Evolutionary conservation across 345 rosid genomes (phyloP), one percentile per base, ranked within the genome.

Genomic region (Sisymbrium altissimum): DNA sequence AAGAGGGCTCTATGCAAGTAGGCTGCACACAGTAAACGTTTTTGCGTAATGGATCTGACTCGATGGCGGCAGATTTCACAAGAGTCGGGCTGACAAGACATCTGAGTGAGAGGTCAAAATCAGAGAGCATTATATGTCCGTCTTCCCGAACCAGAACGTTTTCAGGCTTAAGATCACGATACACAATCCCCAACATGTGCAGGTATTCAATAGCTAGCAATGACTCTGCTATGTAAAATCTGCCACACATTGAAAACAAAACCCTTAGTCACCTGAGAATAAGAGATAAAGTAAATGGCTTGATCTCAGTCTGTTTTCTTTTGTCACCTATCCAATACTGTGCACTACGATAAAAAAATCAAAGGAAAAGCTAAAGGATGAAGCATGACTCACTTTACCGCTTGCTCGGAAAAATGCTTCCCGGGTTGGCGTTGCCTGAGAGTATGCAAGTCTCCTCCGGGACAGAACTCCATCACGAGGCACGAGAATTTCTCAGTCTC

Each of bases 371-470:
- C 48, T 49, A 9, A 32, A 50, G 71, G 68, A n/a, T n/a, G 70
- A 17, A 7, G 48, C 57, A 69, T 55, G 70, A 85, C 88, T 73
- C 87, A 90, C 98, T 84, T 90, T 29, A 90, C 98, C 6, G 96
- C 98, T 78, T 90, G 96, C 85, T 90, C 97, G 9, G 86, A 80
- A 73, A 93, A 93, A 81, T 90, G 83, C 67, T 90, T 93, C 75
- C 97, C 97, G 0, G 93, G 95, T 72, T 93, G 98, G 78, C 87
- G 84, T 89, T 93, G 98, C 70, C 98, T 80, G 62, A 93, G 95
- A 18, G 98, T 82, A 75, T 93, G 98, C 84, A 90, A 75, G 64
- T 93, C 97, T 36, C 98, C 96, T 55, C 98, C 98, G 45, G 96
- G 93, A 77, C 98, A 92, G 73, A 88, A 92, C 69, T 89, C 98